These are phyloP conservation scores for Leucocoprinus birnbaumii DNA, from an alignment of 768 basidiomycete species.

Conservation along the genomic window DNA sequence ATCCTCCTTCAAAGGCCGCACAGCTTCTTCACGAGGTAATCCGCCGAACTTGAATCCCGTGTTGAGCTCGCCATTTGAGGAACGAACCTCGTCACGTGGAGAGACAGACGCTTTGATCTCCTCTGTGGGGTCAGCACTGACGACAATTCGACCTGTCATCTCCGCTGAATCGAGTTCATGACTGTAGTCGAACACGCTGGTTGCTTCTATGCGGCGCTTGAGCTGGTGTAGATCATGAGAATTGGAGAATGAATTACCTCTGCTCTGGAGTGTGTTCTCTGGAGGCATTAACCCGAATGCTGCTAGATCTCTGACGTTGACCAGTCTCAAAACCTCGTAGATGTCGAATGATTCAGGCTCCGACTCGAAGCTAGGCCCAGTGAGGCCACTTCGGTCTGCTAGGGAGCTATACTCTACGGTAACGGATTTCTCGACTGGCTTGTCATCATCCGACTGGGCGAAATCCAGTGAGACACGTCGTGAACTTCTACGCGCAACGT, in stretches of 20 bases:
- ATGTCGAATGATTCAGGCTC: slow-evolving; percentile 19
- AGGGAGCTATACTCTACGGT: slow-evolving; percentile 12
- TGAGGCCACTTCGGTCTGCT: neutral
- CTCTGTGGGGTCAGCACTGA: slow-evolving; percentile 21
- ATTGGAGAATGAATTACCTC: slow-evolving; percentile 13
- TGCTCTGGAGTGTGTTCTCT: slow-evolving; percentile 13
- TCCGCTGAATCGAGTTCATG: slow-evolving; percentile 10
- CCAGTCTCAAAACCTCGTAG: slow-evolving; percentile 25
- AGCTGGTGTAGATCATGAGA: slow-evolving; percentile 14
- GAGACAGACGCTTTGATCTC: slow-evolving; percentile 16
- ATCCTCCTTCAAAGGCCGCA: slow-evolving; percentile 17
- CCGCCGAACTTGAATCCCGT: slow-evolving; percentile 77
- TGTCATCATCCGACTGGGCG: neutral
- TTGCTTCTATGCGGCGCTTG: slow-evolving; percentile 31
- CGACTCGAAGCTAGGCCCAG: neutral
- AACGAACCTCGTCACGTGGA: slow-evolving; percentile 36
- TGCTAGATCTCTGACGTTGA: slow-evolving; percentile 28
- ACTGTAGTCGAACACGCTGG: slow-evolving; percentile 23
- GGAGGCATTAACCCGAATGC: slow-evolving; percentile 12
- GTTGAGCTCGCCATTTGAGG: slow-evolving; percentile 67
- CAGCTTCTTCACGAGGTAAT: slow-evolving; percentile 23
- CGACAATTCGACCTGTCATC: slow-evolving; percentile 34
- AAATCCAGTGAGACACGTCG: neutral
- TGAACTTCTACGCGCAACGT: neutral
- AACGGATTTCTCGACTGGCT: slow-evolving; percentile 18